Conservation (phyloP, 2,329 filamentous ascomycete species). For the Massarina eburnea region DNA sequence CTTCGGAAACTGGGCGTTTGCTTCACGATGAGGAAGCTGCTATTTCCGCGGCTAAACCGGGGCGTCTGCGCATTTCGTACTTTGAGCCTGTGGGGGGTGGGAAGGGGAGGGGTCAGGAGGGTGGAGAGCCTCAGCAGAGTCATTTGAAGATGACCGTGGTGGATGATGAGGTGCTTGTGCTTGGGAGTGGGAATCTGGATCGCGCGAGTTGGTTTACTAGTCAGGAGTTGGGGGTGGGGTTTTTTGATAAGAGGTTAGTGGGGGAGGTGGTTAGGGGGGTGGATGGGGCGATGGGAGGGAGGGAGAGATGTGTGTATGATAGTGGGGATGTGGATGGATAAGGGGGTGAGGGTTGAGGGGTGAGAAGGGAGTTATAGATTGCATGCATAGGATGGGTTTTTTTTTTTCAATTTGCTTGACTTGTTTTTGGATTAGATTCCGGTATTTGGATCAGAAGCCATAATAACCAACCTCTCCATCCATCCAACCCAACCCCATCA, state of each 20-base stretch:
- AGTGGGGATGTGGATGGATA: slow-evolving; percentile 10
- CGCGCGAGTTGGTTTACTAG: slow-evolving; percentile 85
- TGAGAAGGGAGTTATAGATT: too few species aligned
- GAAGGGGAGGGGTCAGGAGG: slow-evolving; percentile 23
- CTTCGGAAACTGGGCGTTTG: slow-evolving; percentile 3
- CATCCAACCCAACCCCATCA: neutral
- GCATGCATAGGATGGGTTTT: too few species aligned
- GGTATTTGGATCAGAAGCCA: too few species aligned
- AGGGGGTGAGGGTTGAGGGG: too few species aligned
- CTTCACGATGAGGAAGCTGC: slow-evolving; percentile 31
- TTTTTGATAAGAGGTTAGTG: slow-evolving; percentile 49
- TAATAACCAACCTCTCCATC: too few species aligned
- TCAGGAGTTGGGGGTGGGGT: slow-evolving; percentile 73
- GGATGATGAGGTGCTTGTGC: slow-evolving; percentile 66
- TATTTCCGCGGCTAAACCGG: slow-evolving; percentile 33
- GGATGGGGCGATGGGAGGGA: slow-evolving; percentile 25
- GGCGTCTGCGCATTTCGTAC: slow-evolving; percentile 61
- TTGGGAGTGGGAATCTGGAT: slow-evolving; percentile 84
- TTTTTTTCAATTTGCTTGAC: too few species aligned
- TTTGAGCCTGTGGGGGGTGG: slow-evolving; percentile 48
- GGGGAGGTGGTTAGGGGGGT: slow-evolving; percentile 27
- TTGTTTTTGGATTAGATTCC: too few species aligned
- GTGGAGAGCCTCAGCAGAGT: slow-evolving; percentile 67
- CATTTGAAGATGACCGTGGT: slow-evolving; percentile 79
- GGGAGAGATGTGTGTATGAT: slow-evolving; percentile 28